Base-by-base conservation (phyloP, 208 protist species). In the Trichomonas vaginalis region DNA sequence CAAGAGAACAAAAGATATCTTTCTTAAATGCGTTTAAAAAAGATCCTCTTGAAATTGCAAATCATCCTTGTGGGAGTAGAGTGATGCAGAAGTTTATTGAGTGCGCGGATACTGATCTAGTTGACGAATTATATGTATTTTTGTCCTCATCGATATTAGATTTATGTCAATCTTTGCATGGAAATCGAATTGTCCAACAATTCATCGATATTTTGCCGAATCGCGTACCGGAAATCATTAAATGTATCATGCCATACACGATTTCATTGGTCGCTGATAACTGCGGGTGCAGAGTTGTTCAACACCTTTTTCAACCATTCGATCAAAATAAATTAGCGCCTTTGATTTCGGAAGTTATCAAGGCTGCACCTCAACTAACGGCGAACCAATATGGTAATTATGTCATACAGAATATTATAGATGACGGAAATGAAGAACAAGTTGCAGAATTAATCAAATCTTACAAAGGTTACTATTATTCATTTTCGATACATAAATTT, bases 351-450 rank as follows among this genome's bases (percentile, higher is more conserved):
- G 86, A 92, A 51, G 86, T 92, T 17, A 35, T 92, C n/a, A 92
- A 35, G 15, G 12, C 10, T 23, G 86, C 86, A 10, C 15, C 40
- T 49, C 45, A 92, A 17, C 46, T 92, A 48, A 45, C 86, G 6
- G 51, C 42, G 97, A 95, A 99, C 96, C 98, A 99, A 97, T 99
- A 99, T 96, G 99, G 99, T 95, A 99, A 99, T 97, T 99, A 99
- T 96, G 99, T 99, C n/a, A 98, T 99, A 92, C 99, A 99, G 97
- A 98, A 99, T 96, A 97, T 99, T 21, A 96, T 99, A 37, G 98
- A 99, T 96, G 97, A 99, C 96, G 98, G 98, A 48, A 97, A 97
- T 39, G 97, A 97, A 42, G 97, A 97, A 47, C 96, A 97, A 95
- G 98, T 98, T 97, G 80, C 62, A 15, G 82, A 82, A 15, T 97